Base-by-base conservation (phyloP, 2,329 filamentous ascomycete species). In the Graphium sp. region DNA sequence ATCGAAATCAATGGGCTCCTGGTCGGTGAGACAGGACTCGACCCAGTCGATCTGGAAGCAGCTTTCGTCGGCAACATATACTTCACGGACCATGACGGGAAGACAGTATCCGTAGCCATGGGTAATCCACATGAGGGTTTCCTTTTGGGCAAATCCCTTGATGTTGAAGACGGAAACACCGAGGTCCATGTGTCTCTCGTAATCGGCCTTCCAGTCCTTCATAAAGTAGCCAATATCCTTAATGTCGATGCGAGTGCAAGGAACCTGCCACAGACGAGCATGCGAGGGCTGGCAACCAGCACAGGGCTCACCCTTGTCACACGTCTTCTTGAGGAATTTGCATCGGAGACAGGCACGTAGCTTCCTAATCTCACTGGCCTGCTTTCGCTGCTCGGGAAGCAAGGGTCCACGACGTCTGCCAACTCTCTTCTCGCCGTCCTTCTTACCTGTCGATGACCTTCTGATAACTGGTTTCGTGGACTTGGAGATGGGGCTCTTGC, bases 251-350 rank as follows among this genome's bases (percentile, higher is more conserved):
- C 87, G 80, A 22, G 87, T 95, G 63, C 87, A 95, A 35, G 87
- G 87, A 24, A 95, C 87, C 56, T 94, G 85, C 87, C 87, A 95
- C 29, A 95, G 65, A 38, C 87, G 76, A 37, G 87, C 87, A 52
- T 95, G 87, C 13, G 85, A 92, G 28, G 87, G 87, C 58, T 93
- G 81, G 60, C 87, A 95, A 26, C 87, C 87, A 43, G 77, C 80
- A 54, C 87, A 95, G 33, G 87, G 87, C 58, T 94, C 85, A 37
- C 87, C 87, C 61, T 91, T 94, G 55, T 95, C 87, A 48, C 87
- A 95, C 27, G 87, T 94, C 69, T 95, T 95, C 69, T 95, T 95
- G 50, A 95, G 65, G 62, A 94, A 95, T 59, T 94, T 94, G 70
- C 87, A 95, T 39, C 87, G 76, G 42, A 95, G 62, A 52, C 87